Base-by-base conservation (phyloP, 495 filamentous ascomycete genomes). In the Evansstolkia leycettana region DNA sequence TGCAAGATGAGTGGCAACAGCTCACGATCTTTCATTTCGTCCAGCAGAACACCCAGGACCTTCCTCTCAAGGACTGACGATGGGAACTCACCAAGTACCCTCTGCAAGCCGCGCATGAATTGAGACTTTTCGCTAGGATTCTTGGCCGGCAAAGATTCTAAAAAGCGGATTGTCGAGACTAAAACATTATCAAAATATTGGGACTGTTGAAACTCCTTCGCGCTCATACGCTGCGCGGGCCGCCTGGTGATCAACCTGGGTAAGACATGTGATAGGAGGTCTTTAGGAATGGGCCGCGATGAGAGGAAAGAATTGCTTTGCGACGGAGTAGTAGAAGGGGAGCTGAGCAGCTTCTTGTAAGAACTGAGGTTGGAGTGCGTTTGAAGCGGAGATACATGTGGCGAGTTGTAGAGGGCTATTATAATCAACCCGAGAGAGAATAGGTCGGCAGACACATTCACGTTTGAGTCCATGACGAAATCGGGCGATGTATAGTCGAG, bases 121-220 rank as follows among this genome's bases (percentile, higher is more conserved):
- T 85, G 76, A 1, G 82, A 67, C 52, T 96, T 98, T 50, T 98
- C 92, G 47, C 73, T 81, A 0, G 82, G 70, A 2, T 85, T 94
- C 59, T 98, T 98, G 26, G 86, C 80, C 1, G 90, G 88, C 34
- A 98, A 69, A 0, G 74, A 67, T 42, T 98, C 90, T 16, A 98
- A 62, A 48, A 96, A 98, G 16, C 92, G 87, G 34, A 98, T 87
- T 0, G 92, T 90, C 1, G 86, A 90, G 17, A 98, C 82, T 15
- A 98, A 67, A 33, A 94, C 86, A 51, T 95, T 96, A 54, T 96
- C 85, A 43, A 98, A 98, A 51, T 92, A 98, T 40, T 76, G 74
- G 39, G 84, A 87, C 51, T 94, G 76, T 50, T 98, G 89, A 40
- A 98, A 96, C 43, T 94, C 88, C 34, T 76, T 74, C 24, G 89